Evolutionary conservation across 768 basidiomycete genomes (phyloP), one percentile per base, ranked within the genome.

Genomic region (Albatrellus ellisii): DNA sequence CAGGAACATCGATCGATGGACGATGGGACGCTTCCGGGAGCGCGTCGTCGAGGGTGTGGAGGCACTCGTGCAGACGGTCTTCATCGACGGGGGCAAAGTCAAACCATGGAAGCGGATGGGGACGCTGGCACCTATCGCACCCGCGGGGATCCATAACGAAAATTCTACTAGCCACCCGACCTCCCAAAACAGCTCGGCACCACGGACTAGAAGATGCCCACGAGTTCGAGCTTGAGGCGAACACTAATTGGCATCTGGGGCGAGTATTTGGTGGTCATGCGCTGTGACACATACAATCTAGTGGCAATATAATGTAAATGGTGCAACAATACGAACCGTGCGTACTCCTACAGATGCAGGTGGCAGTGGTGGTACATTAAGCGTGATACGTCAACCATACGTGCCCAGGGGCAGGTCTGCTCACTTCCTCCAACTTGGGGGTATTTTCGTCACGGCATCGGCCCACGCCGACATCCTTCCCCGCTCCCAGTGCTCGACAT

Each of bases 401-500:
- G n/a, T n/a, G n/a, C n/a, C n/a, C n/a, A n/a, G n/a, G n/a, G n/a
- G n/a, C n/a, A n/a, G n/a, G n/a, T n/a, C n/a, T n/a, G n/a, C n/a
- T n/a, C n/a, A 50, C 39, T 54, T 49, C 44, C 69, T 75, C 89
- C 90, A 92, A 50, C 73, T 76, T 2, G 85, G 83, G 31, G 86
- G 84, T 27, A 90, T 77, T 55, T 73, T 74, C 42, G 67, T 64
- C 24, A 84, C 70, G 7, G 74, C 72, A 27, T 74, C 64, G 4
- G 69, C 70, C 92, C 88, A 95, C 47, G 62, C 59, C 20, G 61
- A 61, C 42, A 90, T 60, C 29, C 87, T 69, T 2, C 80, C 85
- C 38, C 65, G 61, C 60, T 91, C 89, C 73, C 81, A 87, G 6
- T 71, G 63, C 57, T 80, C 85, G 8, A 89, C 63, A 52, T 78